Evolutionary conservation across 768 basidiomycete species (phyloP), one percentile per base, ranked within the genome.

Genomic region (Brasilioporus rufonigricans): DNA sequence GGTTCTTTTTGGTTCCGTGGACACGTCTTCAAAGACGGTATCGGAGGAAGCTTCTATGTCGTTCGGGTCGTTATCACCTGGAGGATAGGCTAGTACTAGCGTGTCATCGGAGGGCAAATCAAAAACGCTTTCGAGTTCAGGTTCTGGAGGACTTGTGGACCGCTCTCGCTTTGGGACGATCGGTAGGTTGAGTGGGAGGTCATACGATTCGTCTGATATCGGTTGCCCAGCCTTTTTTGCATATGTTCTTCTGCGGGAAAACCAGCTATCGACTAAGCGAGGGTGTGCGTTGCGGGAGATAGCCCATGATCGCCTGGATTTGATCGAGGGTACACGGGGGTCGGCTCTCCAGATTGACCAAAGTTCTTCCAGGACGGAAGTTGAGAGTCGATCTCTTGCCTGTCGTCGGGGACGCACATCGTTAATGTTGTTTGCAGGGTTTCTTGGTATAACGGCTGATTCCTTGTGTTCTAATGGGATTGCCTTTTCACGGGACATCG

Each of bases 311-410:
- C 54, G 62, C 41, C 68, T 52, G n/a, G 71, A 70, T 26, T 48
- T 53, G 32, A 69, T 10, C 3, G 71, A 62, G 29, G 68, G 69
- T 4, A 70, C 58, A 38, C 71, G 69, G 10, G 60, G 67, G 48
- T 72, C 46, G 9, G 55, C 46, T 38, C 32, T 61, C 68, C 71
- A 70, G 38, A 70, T 70, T 5, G 50, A 61, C 66, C 66, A 68
- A 23, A 70, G 71, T 18, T 70, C 68, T 39, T 52, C 29, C 19
- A 68, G 54, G 38, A 58, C 43, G 1, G 52, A 51, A 19, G 14
- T n/a, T 18, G 35, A 2, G 40, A 66, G 61, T 44, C 44, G 51
- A 19, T 65, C 63, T 41, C 48, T 55, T 13, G 13, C 24, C 7
- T 24, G 39, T 21, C 44, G 63, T 24, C 32, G 36, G 33, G 31